Base-by-base conservation (phyloP, 2,329 filamentous ascomycete genomes). In the Clonostachys solani region DNA sequence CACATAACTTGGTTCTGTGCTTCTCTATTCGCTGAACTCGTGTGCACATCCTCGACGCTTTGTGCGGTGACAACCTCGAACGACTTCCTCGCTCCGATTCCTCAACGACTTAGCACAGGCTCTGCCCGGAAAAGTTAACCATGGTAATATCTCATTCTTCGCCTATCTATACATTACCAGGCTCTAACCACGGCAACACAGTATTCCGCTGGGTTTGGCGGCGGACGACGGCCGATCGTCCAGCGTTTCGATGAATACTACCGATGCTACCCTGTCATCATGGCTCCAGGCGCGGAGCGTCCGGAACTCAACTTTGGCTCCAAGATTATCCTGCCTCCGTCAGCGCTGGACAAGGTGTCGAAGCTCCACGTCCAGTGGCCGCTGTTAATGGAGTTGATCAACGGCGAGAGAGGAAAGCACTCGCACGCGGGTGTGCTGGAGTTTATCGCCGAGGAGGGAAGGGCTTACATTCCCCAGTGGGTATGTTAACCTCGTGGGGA, bases 231-330 rank as follows among this genome's bases (percentile, higher is more conserved):
- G 46, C 66, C 75, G 65, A 59, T 75, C 69, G 56, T 74, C 46
- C 87, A 90, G 58, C 89, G 92, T 50, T 99, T 99, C 73, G 92
- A 99, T 68, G 94, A 99, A 69, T 97, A 96, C 74, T 97, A 96
- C 71, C 86, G 94, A 60, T 96, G 92, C 75, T 99, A 97, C 62
- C 94, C 94, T 40, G 81, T 96, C 59, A 84, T 86, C 58, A 97
- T 99, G 92, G 83, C 95, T 52, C 90, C 92, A 12, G 92, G 92
- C 4, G 83, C 89, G 36, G 92, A 96, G 60, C 82, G 94, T 55
- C 87, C 89, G 45, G 86, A 92, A 56, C 84, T 95, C 52, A 97
- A 97, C 74, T 92, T 94, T 63, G 94, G 94, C 56, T 95, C 92
- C 68, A 99, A 99, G 75, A 92, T 99, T 59, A 89, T 99, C 63